Conservation (phyloP, 176 grass and related monocot species). For the Aegilops umbellulata region DNA sequence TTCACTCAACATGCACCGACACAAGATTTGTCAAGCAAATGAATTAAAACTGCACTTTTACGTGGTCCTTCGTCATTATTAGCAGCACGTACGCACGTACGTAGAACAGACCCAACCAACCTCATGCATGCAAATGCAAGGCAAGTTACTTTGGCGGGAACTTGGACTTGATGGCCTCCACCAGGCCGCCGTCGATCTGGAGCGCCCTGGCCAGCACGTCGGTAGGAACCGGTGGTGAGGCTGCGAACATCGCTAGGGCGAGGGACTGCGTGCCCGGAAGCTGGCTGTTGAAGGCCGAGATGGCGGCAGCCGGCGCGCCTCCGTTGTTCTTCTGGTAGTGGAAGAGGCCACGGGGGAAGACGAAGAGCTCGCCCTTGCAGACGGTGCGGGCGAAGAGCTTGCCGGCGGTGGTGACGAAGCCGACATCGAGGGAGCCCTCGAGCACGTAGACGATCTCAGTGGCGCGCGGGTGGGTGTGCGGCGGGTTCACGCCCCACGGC, state of each 20-base stretch:
- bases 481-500: neutral
- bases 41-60: neutral
- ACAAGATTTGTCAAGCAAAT: neutral
- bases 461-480: neutral
- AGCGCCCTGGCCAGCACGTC: slow-evolving; percentile 54
- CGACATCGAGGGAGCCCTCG: neutral
- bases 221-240: slow-evolving; percentile 39
- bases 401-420: neutral
- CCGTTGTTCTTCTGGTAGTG: slow-evolving; percentile 13
- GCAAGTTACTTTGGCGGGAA: slow-evolving; percentile 20
- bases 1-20: neutral
- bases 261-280: slow-evolving; percentile 51
- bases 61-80: neutral
- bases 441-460: neutral
- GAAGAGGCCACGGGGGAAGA: neutral
- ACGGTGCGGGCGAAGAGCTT: neutral
- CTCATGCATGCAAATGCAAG: neutral
- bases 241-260: slow-evolving; percentile 39
- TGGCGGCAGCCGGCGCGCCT: slow-evolving; percentile 13
- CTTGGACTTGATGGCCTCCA: slow-evolving; percentile 54
- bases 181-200: slow-evolving; percentile 48
- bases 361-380: neutral
- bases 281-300: slow-evolving; percentile 75
- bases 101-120: neutral
- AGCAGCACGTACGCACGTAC: neutral